These are phyloP conservation scores for Hanseniaspora sp. DNA, from an alignment of 1,139 yeast species.

Conservation along the genomic window DNA sequence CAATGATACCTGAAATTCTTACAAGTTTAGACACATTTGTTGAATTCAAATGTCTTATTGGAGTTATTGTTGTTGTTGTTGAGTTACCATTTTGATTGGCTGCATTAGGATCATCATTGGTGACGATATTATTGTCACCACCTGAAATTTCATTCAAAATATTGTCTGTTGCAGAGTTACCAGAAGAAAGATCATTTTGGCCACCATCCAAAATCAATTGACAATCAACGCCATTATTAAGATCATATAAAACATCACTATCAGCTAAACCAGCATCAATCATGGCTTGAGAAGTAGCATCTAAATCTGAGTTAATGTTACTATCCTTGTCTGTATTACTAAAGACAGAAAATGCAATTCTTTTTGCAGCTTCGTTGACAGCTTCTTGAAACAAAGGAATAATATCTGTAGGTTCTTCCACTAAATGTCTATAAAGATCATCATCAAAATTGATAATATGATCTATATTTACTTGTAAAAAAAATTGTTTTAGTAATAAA, in stretches of 20 bases:
- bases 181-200: constrained; percentile 3
- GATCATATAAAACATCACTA: constrained; percentile 28
- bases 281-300: constrained; percentile 14
- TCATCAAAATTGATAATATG: constrained; percentile 83
- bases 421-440: constrained; percentile 69
- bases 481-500: constrained; percentile 63
- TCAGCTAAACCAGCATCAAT: constrained; percentile 38
- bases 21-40: constrained; percentile 83
- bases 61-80: constrained; percentile 60
- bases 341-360: constrained; percentile 50
- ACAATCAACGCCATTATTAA: constrained; percentile 35
- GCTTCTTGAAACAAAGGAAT: constrained; percentile 84
- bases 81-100: constrained; percentile 33
- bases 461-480: constrained; percentile 65
- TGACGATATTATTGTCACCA: constrained; percentile 13
- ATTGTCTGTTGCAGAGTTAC: constrained; percentile 9
- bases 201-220: constrained; percentile 51
- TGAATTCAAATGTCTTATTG: constrained; percentile 75
- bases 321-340: constrained; percentile 29
- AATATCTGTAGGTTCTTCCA: constrained; percentile 82
- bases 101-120: constrained; percentile 8
- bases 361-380: constrained; percentile 77
- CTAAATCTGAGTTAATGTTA: constrained; percentile 20
- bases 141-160: constrained; percentile 13
- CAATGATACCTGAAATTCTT: constrained; percentile 83